A percentile compares a stretch with the other conserved stretches of the same genome.
Conservation (phyloP, 192 early-diverging fungal species). For the Linnemannia hyalina region DNA sequence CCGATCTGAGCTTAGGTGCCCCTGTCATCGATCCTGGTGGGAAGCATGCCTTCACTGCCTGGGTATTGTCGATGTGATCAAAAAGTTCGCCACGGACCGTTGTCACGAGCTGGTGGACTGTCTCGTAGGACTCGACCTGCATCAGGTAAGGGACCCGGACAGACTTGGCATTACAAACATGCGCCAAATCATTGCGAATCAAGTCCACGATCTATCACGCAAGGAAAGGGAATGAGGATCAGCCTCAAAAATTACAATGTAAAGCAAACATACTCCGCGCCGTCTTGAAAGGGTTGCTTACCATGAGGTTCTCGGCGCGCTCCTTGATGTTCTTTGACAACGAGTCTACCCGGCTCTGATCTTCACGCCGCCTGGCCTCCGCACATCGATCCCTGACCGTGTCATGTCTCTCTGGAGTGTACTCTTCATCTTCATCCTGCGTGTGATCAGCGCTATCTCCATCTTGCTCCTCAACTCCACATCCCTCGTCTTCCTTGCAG, state of each 20-base stretch:
- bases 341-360: slow-evolving; percentile 54
- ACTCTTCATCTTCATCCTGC: slow-evolving; percentile 52
- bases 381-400: slow-evolving; percentile 41
- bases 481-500: slow-evolving; percentile 54
- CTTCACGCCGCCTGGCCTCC: slow-evolving; percentile 40
- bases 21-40: slow-evolving; percentile 99
- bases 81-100: slow-evolving; percentile 80
- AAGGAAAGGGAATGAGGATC: neutral
- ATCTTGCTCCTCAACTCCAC: slow-evolving; percentile 49
- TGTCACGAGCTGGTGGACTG: slow-evolving; percentile 93
- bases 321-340: slow-evolving; percentile 87
- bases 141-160: slow-evolving; percentile 89
- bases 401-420: slow-evolving; percentile 7
- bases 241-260: neutral
- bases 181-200: slow-evolving; percentile 93
- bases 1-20: slow-evolving; percentile 91
- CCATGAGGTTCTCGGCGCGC: slow-evolving; percentile 97
- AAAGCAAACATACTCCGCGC: neutral
- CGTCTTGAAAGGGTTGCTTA: slow-evolving; percentile 28
- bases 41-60: slow-evolving; percentile 83
- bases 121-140: slow-evolving; percentile 89
- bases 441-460: slow-evolving; percentile 27
- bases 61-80: slow-evolving; percentile 71
- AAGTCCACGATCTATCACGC: slow-evolving; percentile 88
- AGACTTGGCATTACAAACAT: slow-evolving; percentile 72